Conservation (phyloP, 2,329 filamentous ascomycete genomes). For the Lachnellula hyalina region DNA sequence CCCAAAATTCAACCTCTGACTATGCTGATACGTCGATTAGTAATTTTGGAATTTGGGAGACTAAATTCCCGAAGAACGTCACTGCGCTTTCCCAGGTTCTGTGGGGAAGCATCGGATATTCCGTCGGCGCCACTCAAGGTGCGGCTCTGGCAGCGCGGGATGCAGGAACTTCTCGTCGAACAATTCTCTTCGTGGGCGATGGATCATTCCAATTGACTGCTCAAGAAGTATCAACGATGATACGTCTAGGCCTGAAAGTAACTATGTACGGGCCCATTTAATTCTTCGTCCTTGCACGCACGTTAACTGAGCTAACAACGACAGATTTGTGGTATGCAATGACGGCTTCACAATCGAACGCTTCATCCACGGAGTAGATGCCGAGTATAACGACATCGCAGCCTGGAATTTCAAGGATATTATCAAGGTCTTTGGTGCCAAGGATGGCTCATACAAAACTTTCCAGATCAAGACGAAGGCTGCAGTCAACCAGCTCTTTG, state of each 20-base stretch:
- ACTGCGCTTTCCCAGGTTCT: conserved; percentile 76
- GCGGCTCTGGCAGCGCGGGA: conserved; percentile 74
- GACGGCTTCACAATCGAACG: conserved; percentile 87
- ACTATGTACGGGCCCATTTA: conserved; percentile 57
- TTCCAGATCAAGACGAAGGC: conserved; percentile 65
- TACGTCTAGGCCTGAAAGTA: conserved; percentile 66
- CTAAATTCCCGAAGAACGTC: conserved; percentile 71
- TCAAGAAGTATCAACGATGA: conserved; percentile 80
- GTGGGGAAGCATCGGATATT: conserved; percentile 63
- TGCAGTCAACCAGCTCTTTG: conserved; percentile 61
- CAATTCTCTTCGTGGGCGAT: conserved; percentile 84
- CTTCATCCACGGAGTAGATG: conserved; percentile 79
- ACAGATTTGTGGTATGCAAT: conserved; percentile 76
- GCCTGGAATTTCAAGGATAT: conserved; percentile 69
- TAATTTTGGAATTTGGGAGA: conserved; percentile 85
- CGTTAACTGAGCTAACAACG: conserved; percentile 1
- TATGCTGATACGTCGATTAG: no score
- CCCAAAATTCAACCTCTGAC: no score
- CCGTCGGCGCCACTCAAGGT: conserved; percentile 56
- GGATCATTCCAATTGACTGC: conserved; percentile 80
- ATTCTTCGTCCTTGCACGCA: neutral
- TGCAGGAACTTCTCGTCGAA: conserved; percentile 51
- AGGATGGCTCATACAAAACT: conserved; percentile 51
- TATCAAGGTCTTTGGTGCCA: conserved; percentile 61
- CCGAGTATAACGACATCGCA: conserved; percentile 73